These are phyloP conservation scores for Rachicladosporium sp. DNA, from an alignment of 2,329 filamentous ascomycete genomes.

Conservation along the genomic window DNA sequence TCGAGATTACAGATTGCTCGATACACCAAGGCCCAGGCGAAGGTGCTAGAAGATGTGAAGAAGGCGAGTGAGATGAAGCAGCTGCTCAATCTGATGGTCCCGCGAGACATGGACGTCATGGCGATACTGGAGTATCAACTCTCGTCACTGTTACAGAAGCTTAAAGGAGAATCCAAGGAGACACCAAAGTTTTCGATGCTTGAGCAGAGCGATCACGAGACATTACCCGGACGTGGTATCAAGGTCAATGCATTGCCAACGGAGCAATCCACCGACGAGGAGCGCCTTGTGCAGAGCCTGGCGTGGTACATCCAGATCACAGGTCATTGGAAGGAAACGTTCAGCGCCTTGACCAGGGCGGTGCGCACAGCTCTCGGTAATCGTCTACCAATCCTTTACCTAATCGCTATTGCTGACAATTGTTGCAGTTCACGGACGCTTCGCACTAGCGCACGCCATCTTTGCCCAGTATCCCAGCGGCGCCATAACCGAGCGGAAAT, in stretches of 20 bases:
- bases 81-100: slow-evolving; percentile 61
- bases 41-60: slow-evolving; percentile 62
- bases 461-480: slow-evolving; percentile 38
- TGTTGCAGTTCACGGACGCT: slow-evolving; percentile 30
- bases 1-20: slow-evolving; percentile 58
- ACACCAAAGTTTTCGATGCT: slow-evolving; percentile 32
- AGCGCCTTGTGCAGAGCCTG: slow-evolving; percentile 65
- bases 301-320: slow-evolving; percentile 75
- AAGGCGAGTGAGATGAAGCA: slow-evolving; percentile 52
- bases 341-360: slow-evolving; percentile 54
- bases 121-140: slow-evolving; percentile 56
- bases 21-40: slow-evolving; percentile 58
- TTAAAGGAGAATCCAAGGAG: slow-evolving; percentile 5
- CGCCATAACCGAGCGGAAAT: slow-evolving; percentile 30
- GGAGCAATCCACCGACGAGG: slow-evolving; percentile 45
- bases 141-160: slow-evolving; percentile 25
- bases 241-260: slow-evolving; percentile 55
- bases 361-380: no score
- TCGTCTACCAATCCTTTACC: no score
- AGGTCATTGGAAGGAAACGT: slow-evolving; percentile 59
- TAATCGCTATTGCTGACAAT: not conserved
- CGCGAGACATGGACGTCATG: slow-evolving; percentile 32
- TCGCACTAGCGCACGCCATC: slow-evolving; percentile 45
- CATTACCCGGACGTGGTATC: slow-evolving; percentile 50
- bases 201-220: slow-evolving; percentile 36